These are phyloP conservation scores for Cryphonectria carpinicola DNA, from an alignment of 2,329 filamentous ascomycete species.

Conservation along the genomic window DNA sequence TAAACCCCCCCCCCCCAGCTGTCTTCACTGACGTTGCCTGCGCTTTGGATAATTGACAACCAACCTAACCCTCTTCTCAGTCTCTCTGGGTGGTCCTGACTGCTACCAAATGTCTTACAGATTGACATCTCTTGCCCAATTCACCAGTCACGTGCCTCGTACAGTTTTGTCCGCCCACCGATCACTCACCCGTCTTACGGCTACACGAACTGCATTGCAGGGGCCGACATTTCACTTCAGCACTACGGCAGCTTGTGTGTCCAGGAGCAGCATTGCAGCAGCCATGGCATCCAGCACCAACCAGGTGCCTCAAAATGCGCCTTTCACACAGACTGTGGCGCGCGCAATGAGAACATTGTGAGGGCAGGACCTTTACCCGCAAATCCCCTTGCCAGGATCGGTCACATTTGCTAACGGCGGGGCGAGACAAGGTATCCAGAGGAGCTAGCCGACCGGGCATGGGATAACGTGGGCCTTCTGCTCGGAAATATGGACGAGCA, in stretches of 20 bases:
- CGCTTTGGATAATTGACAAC: background rate
- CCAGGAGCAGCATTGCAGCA: slow-evolving; percentile 3
- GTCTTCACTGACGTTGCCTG: background rate
- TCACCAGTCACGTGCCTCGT: background rate
- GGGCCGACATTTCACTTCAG: background rate
- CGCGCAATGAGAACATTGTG: slow-evolving; percentile 79
- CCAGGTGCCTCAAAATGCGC: slow-evolving; percentile 29
- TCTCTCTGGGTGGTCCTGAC: background rate
- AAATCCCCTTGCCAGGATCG: background rate
- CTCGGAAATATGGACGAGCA: slow-evolving; percentile 46
- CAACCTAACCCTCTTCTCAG: background rate
- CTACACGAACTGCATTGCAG: background rate
- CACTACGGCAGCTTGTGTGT: background rate
- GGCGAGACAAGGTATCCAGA: slow-evolving; percentile 74
- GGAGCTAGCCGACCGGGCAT: slow-evolving; percentile 83
- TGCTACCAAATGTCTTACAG: background rate
- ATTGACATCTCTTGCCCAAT: background rate
- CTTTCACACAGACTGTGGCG: slow-evolving; percentile 66
- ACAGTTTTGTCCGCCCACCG: background rate
- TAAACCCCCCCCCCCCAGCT: too few species aligned
- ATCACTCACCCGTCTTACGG: background rate
- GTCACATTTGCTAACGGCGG: slow-evolving; percentile 1
- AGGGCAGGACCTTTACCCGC: slow-evolving; percentile 39
- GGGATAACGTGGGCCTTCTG: slow-evolving; percentile 95
- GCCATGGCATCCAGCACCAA: slow-evolving; percentile 19